Base-by-base conservation (phyloP, 192 early-diverging fungal genomes). In the Coemansia sp. region DNA sequence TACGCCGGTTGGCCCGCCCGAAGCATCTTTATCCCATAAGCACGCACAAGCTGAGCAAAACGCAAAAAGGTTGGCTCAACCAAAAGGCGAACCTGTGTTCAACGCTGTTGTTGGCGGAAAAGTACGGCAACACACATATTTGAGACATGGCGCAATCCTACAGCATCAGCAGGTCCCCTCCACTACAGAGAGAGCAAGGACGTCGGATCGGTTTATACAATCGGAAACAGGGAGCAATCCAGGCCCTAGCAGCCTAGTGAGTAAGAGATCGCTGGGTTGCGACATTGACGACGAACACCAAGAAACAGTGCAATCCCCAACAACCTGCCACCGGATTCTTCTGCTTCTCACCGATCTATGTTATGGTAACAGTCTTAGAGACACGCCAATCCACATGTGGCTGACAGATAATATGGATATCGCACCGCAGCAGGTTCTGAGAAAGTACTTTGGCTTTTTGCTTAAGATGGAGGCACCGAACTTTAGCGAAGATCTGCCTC, bases 361-460 rank as follows among this genome's bases (percentile, higher is more conserved):
- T 18, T 82, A 82, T 43, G 71, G 74, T 3, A 69, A 67, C 40
- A 76, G 71, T 54, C 48, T 73, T 58, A 69, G 64, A 43, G 72
- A 73, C 19, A 76, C 79, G 45, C 79, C 79, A 8, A 76, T 82
- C 37, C 59, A 82, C 52, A 73, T 69, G 68, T 82, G 79, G 79
- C 62, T 82, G 46, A 73, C 74, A 0, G 79, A 82, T 54, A 72
- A 67, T 48, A 57, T 77, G 6, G 71, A 77, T 49, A 36, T 54
- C 4, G 71, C 79, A 39, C 74, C 79, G 13, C 21, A 36, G 36
- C 22, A 36, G 2, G 37, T 76, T 52, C 59, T 71, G 62, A 46
- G 36, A 41, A 11, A 13, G 32, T 82, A 73, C 62, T 82, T 77
- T 68, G 65, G 54, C 3, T 13, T 41, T 5, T 40, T 69, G 15